Evolutionary conservation across 108 stramenopile genomes (phyloP).

Genomic region (Skeletonema costatum): DNA sequence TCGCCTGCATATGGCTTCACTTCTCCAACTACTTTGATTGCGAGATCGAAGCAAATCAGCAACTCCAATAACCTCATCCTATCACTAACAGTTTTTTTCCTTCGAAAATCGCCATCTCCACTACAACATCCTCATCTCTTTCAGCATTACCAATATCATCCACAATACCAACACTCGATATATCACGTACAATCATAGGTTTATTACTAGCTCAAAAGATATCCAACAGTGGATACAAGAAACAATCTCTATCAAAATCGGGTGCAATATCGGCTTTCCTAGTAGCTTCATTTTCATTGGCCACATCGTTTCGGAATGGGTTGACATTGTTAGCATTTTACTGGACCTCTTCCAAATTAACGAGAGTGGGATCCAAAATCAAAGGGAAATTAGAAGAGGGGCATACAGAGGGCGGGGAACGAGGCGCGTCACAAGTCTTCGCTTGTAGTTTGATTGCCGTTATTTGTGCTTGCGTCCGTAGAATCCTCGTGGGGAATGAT

Average conservation of each 20-base stretch:
- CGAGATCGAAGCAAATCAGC: background rate
- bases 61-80: background rate
- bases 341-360: slow-evolving; percentile 67
- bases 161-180: slow-evolving; percentile 1
- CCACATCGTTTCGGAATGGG: slow-evolving; percentile 61
- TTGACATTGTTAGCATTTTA: slow-evolving; percentile 78
- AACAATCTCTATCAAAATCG: slow-evolving; percentile 57
- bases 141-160: background rate
- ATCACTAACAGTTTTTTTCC: background rate
- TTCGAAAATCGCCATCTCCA: background rate
- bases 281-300: slow-evolving; percentile 68
- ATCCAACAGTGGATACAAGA: slow-evolving; percentile 43
- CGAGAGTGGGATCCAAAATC: slow-evolving; percentile 58
- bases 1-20: background rate
- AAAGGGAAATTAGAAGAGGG: slow-evolving; percentile 69
- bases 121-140: background rate
- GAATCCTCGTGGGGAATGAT: slow-evolving; percentile 47
- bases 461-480: slow-evolving; percentile 45
- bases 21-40: background rate
- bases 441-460: slow-evolving; percentile 66
- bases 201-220: slow-evolving; percentile 14
- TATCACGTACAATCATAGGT: slow-evolving; percentile 1
- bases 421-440: slow-evolving; percentile 74
- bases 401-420: slow-evolving; percentile 36
- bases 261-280: slow-evolving; percentile 71